phyloP scores from a whole-genome alignment of 2,329 filamentous ascomycete genomes.

The Penicillium nordicum region DNA sequence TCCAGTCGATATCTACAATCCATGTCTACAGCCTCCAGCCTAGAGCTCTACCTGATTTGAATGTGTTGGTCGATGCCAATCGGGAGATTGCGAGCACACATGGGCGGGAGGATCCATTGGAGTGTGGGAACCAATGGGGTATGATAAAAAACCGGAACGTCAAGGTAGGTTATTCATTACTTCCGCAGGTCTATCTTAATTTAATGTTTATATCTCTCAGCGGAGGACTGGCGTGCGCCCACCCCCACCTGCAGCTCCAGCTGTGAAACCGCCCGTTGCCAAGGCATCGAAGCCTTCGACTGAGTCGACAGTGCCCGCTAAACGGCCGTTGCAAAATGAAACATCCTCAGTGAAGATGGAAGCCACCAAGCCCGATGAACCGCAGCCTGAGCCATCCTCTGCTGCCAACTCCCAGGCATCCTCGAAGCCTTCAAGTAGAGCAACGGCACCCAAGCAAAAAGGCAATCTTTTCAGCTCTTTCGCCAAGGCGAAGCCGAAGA shows the following conservation, averaged over 20 bases:
- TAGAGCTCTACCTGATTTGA: slow-evolving; percentile 66
- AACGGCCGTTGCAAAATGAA: slow-evolving; percentile 37
- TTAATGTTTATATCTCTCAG: slow-evolving; percentile 28
- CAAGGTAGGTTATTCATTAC: slow-evolving; percentile 41
- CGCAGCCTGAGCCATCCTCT: slow-evolving; percentile 17
- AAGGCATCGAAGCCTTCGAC: slow-evolving; percentile 14
- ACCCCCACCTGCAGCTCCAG: slow-evolving; percentile 28
- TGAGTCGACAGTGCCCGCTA: slow-evolving; percentile 38
- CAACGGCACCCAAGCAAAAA: slow-evolving; percentile 53
- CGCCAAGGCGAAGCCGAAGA: slow-evolving; percentile 64
- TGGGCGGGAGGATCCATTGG: slow-evolving; percentile 57
- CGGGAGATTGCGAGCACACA: slow-evolving; percentile 59
- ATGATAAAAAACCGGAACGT: slow-evolving; percentile 71
- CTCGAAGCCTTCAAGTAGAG: slow-evolving; percentile 38
- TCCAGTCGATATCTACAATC: slow-evolving; percentile 70
- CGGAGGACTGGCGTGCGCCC: slow-evolving; percentile 48
- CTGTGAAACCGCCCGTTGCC: slow-evolving; percentile 29
- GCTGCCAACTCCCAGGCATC: slow-evolving; percentile 29
- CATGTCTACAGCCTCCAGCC: slow-evolving; percentile 84
- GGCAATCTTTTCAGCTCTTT: slow-evolving; percentile 76
- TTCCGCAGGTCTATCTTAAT: neutral
- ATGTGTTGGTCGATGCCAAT: slow-evolving; percentile 67
- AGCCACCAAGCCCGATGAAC: slow-evolving; percentile 19
- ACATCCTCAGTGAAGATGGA: slow-evolving; percentile 23
- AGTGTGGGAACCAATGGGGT: slow-evolving; percentile 63